Percentiles rank a stretch among this genome's conserved stretches.
phyloP scores from a whole-genome alignment of 345 rosid genomes.

The Salix arbutifolia region DNA sequence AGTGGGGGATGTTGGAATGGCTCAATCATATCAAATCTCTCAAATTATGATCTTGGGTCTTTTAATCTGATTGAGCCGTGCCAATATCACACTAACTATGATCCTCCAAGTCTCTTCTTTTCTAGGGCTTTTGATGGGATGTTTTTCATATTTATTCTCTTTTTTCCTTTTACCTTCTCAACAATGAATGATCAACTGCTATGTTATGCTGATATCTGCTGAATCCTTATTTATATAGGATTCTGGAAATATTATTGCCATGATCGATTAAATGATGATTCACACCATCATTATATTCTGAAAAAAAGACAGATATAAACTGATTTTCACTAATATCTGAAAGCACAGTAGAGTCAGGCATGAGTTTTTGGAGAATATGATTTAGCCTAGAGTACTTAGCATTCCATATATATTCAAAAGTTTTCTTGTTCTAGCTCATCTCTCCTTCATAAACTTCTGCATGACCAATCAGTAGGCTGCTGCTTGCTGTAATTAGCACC shows the following conservation, averaged over 20 bases:
- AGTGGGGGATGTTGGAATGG: conserved; percentile 51
- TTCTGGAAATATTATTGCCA: not conserved
- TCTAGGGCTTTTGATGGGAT: not conserved
- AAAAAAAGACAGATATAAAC: not conserved
- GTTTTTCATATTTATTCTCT: not conserved
- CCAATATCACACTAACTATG: conserved; percentile 44
- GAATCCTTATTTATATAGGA: not conserved
- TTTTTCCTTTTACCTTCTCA: not conserved
- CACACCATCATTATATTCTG: not conserved
- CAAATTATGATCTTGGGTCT: conserved; percentile 28
- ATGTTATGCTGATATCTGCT: not conserved
- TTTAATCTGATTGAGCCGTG: conserved; percentile 82
- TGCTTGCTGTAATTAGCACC: not conserved
- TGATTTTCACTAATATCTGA: not conserved
- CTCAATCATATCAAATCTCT: conserved; percentile 60
- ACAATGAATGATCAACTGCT: not conserved
- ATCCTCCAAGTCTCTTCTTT: not conserved
- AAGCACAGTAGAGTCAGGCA: not conserved
- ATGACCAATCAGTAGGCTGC: not conserved
- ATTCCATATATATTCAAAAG: too few relatives aligned
- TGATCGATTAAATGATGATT: not conserved
- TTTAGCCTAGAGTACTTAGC: not conserved
- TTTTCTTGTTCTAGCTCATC: not conserved
- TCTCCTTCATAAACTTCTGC: not conserved
- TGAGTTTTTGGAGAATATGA: not conserved